These are phyloP conservation scores for Chaetoscypha palmicola DNA, from an alignment of 2,329 filamentous ascomycete species.

Conservation along the genomic window DNA sequence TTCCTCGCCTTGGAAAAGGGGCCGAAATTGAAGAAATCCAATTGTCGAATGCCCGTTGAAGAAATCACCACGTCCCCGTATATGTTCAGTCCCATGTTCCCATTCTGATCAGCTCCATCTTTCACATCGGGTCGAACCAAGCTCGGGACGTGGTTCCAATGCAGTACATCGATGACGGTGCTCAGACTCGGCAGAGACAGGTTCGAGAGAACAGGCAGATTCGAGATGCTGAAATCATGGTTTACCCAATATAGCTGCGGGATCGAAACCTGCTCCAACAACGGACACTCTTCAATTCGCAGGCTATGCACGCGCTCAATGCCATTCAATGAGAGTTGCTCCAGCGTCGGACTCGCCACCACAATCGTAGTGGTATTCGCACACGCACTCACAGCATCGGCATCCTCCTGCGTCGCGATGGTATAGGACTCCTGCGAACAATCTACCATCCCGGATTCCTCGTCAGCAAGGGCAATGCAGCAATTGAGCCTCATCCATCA, in stretches of 20 bases:
- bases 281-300: background rate
- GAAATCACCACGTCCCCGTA: constrained; percentile 6
- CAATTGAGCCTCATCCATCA: no score
- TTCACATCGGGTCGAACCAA: background rate
- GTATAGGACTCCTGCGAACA: background rate
- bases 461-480: no score
- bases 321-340: constrained; percentile 8
- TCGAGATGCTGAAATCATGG: constrained; percentile 10
- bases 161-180: constrained; percentile 4
- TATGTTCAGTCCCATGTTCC: constrained; percentile 6
- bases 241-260: constrained; percentile 7
- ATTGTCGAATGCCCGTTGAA: constrained; percentile 5
- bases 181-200: constrained; percentile 7
- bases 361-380: constrained; percentile 4
- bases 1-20: background rate
- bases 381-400: constrained; percentile 2
- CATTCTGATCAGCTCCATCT: background rate
- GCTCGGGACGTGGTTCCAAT: constrained; percentile 4
- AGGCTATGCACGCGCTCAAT: constrained; percentile 6
- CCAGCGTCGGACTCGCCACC: constrained; percentile 2
- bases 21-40: constrained; percentile 11
- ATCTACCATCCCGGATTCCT: no score
- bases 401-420: background rate
- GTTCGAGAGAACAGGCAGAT: constrained; percentile 6
- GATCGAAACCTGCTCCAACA: constrained; percentile 3